A percentile compares a stretch with the other conserved stretches of the same genome.
These are phyloP conservation scores for Coniochaeta sp. DNA, from an alignment of 2,329 filamentous ascomycete genomes.

Conservation along the genomic window DNA sequence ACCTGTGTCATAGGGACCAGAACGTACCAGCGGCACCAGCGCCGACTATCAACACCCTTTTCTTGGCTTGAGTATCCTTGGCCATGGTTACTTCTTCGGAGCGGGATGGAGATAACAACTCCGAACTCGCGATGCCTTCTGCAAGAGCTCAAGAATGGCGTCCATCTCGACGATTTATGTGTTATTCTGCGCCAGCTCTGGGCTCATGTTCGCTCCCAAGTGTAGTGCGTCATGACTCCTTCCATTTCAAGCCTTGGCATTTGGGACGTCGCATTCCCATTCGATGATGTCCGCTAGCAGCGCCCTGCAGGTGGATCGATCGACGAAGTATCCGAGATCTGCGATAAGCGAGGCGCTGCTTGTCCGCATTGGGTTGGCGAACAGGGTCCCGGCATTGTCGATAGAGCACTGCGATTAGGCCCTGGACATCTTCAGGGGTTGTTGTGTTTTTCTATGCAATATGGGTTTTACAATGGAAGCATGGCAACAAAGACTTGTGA, in stretches of 20 bases:
- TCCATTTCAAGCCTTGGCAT: not conserved
- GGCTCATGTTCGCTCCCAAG: not conserved
- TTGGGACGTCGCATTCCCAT: not conserved
- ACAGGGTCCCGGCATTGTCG: too few relatives aligned
- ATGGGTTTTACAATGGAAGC: too few relatives aligned
- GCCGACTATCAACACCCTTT: conserved; percentile 31
- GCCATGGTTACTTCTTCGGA: conserved; percentile 6
- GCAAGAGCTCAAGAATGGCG: too few relatives aligned
- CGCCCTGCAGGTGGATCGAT: conserved; percentile 1
- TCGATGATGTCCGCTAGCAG: not conserved
- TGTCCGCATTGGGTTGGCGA: too few relatives aligned
- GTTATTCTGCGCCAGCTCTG: too few relatives aligned
- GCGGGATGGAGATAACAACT: not conserved
- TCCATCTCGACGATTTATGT: too few relatives aligned
- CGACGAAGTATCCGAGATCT: not conserved
- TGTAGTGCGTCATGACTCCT: conserved; percentile 4
- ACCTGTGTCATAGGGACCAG: not conserved
- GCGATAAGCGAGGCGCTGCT: conserved; percentile 4
- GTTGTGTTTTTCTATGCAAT: too few relatives aligned
- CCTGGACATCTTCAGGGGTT: too few relatives aligned
- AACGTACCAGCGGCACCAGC: conserved; percentile 31
- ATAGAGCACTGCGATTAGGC: too few relatives aligned
- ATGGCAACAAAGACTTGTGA: too few relatives aligned
- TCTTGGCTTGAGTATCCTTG: conserved; percentile 7
- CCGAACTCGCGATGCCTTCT: too few relatives aligned